A percentile compares a stretch with the other conserved stretches of the same genome.
These are phyloP conservation scores for Austropuccinia psidii DNA, from an alignment of 1,284 basidiomycete species.

Conservation along the genomic window DNA sequence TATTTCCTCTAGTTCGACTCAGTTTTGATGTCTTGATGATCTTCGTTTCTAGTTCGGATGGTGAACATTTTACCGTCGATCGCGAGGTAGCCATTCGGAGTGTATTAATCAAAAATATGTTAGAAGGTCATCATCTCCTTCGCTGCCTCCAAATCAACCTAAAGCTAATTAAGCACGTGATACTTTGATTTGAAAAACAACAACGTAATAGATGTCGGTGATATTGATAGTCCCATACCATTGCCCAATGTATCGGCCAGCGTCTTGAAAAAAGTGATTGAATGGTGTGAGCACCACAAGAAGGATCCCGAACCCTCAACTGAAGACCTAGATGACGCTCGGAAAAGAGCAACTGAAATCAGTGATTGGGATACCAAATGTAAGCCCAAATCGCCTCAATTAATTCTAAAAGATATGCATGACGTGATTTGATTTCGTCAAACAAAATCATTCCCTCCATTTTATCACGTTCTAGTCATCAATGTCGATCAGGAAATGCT, in stretches of 20 bases:
- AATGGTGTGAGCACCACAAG: constrained; percentile 99
- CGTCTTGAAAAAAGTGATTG: constrained; percentile 94
- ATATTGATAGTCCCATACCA: constrained; percentile 80
- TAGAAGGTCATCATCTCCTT: constrained; percentile 64
- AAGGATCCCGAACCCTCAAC: constrained; percentile 86
- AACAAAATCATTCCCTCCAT: too few relatives aligned
- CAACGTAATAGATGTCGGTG: constrained; percentile 67
- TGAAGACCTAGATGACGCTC: constrained; percentile 64
- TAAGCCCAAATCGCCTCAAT: not conserved
- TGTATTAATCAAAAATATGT: constrained; percentile 98
- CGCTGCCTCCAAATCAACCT: not conserved
- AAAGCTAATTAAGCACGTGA: not conserved
- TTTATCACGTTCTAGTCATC: constrained; percentile 15
- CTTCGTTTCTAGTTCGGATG: constrained; percentile 59
- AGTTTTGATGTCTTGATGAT: too few relatives aligned
- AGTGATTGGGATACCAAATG: constrained; percentile 95
- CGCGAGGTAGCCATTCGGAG: constrained; percentile 90
- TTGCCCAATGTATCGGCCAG: constrained; percentile 93
- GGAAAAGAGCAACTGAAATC: constrained; percentile 95
- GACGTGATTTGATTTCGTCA: too few relatives aligned
- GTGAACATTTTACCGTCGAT: constrained; percentile 87
- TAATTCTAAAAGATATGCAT: too few relatives aligned
- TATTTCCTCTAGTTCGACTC: too few relatives aligned
- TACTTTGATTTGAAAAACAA: not conserved
- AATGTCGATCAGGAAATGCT: constrained; percentile 56